phyloP scores from a whole-genome alignment of 139 green algal genomes.

The Penium margaritaceum region DNA sequence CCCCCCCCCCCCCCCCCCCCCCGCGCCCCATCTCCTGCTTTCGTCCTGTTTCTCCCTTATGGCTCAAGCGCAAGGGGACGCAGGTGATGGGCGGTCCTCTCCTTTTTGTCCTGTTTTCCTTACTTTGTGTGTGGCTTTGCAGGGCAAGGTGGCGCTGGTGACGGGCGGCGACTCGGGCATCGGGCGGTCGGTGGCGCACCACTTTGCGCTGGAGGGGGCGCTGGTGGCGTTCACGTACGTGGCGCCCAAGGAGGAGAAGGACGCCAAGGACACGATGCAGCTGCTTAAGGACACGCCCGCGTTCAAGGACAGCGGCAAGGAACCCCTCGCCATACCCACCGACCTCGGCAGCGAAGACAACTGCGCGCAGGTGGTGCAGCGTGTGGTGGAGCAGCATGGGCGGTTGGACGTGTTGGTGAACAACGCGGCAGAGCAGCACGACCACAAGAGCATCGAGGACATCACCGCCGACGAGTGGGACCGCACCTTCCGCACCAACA shows the following conservation, averaged over 20 bases:
- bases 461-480: constrained; percentile 37
- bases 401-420: background rate
- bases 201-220: constrained; percentile 36
- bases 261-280: constrained; percentile 32
- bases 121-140: too few species aligned
- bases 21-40: too few species aligned
- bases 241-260: constrained; percentile 30
- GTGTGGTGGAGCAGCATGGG: background rate
- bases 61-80: too few species aligned
- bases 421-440: constrained; percentile 30
- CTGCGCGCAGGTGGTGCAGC: constrained; percentile 9
- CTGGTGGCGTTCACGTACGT: constrained; percentile 43
- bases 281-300: constrained; percentile 27
- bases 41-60: too few species aligned
- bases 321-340: constrained; percentile 19
- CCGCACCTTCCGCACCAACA: constrained; percentile 56
- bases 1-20: too few species aligned
- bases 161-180: constrained; percentile 42
- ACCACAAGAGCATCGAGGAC: constrained; percentile 26
- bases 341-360: constrained; percentile 28
- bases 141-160: constrained; percentile 42
- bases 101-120: too few species aligned
- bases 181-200: constrained; percentile 16
- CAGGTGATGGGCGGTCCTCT: too few species aligned
- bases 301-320: background rate